Evolutionary conservation across 148 eudicot genomes (phyloP), one percentile per base, ranked within the genome.

Genomic region (Camellia granthamiana): DNA sequence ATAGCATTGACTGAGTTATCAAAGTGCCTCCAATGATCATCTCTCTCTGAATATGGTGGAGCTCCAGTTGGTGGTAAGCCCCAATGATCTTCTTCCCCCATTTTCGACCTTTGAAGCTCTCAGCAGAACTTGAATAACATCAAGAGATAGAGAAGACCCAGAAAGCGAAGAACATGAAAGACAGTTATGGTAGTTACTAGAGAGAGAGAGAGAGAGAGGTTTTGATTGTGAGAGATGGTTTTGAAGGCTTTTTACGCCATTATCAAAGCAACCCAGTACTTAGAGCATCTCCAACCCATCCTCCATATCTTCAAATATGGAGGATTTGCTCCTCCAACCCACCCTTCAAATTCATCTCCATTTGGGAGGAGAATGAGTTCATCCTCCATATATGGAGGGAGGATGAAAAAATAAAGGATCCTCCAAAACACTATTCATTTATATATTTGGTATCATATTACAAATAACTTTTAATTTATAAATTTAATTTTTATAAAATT

Each of bases 1-100:
- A 93, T 87, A 9, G 97, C 97, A 81, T 93, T 90, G 16, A 91
- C 94, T 3, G 97, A 93, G 80, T 86, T 91, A 52, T 91, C 97
- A 82, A 91, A 91, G 64, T 84, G 89, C 77, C 88, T 88, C 97
- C 94, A 93, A 59, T 90, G 87, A 13, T 88, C 85, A 74, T 87
- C 91, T 85, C 86, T 80, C 77, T 87, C 82, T 43, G 84, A 67
- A 49, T 69, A 9, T n/a, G 81, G 75, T 30, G 94, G 84, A 11
- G 94, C 80, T 49, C 84, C 88, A 77, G 69, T 78, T 80, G 94
- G 93, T 54, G 89, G 82, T 84, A 81, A 85, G 12, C 83, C 86
- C 92, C 89, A 87, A 56, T 82, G 84, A 23, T 64, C 79, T 41
- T 62, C 79, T 46, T 80, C 87, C 30, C 85, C 87, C 91, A 87